phyloP scores from a whole-genome alignment of 2,329 filamentous ascomycete genomes.

The Phaeophleospora eucalypticola region DNA sequence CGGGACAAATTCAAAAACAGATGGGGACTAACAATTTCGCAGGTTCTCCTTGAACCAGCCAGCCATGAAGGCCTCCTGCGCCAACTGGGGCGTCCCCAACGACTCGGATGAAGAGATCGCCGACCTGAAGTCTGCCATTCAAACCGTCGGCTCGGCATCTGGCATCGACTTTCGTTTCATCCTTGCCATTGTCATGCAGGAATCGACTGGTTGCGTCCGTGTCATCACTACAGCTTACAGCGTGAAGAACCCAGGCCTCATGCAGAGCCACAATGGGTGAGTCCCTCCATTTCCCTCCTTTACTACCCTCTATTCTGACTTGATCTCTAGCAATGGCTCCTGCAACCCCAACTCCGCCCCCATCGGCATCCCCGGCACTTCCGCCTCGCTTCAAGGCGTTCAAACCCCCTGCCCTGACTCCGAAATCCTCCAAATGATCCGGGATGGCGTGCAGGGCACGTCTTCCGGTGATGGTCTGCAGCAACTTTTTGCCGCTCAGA shows the following conservation, averaged over 20 bases:
- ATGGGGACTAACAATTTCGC: constrained; percentile 3
- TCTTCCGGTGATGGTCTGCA: constrained; percentile 41
- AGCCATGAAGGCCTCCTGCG: constrained; percentile 37
- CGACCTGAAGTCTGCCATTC: constrained; percentile 37
- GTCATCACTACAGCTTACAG: constrained; percentile 40
- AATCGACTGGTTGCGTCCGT: constrained; percentile 46
- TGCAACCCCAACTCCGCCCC: constrained; percentile 32
- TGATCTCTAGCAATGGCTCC: constrained; percentile 22
- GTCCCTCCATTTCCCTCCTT: background rate
- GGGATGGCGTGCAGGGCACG: constrained; percentile 44
- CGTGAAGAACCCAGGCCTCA: constrained; percentile 42
- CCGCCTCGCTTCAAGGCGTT: constrained; percentile 26
- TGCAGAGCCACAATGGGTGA: constrained; percentile 42
- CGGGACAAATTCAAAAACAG: constrained; percentile 4
- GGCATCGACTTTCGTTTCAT: constrained; percentile 41
- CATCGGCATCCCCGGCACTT: constrained; percentile 5
- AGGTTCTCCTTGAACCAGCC: constrained; percentile 35
- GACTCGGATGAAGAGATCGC: constrained; percentile 37
- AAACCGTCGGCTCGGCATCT: constrained; percentile 26
- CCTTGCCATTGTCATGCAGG: constrained; percentile 45
- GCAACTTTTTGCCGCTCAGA: constrained; percentile 32
- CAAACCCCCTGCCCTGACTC: constrained; percentile 38
- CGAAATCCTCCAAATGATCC: constrained; percentile 40
- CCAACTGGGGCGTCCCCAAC: constrained; percentile 33
- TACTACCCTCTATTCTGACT: background rate